phyloP scores from a whole-genome alignment of 2,329 filamentous ascomycete genomes.

The Fusarium sublunatum region DNA sequence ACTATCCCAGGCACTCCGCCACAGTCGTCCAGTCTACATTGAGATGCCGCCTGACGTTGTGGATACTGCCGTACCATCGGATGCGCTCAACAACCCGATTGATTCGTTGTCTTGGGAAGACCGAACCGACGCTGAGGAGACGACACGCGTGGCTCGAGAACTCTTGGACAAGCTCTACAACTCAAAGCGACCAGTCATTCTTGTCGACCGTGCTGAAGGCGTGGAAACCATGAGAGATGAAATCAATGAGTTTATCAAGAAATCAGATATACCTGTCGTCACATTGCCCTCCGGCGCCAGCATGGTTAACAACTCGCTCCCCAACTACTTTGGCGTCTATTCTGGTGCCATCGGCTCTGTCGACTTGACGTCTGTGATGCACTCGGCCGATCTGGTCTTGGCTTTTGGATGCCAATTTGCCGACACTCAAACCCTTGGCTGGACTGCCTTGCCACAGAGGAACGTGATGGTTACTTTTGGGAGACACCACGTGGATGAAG shows the following conservation, averaged over 20 bases:
- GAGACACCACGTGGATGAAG: background rate
- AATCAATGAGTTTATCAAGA: background rate
- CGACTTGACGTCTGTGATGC: background rate
- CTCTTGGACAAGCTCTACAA: background rate
- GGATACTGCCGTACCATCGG: background rate
- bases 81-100: background rate
- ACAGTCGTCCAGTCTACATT: constrained; percentile 15
- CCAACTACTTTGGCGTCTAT: constrained; percentile 20
- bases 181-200: background rate
- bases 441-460: background rate
- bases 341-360: background rate
- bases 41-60: constrained; percentile 11
- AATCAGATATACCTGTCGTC: background rate
- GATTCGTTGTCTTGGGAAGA: too few species aligned
- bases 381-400: constrained; percentile 17
- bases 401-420: constrained; percentile 21
- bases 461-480: background rate
- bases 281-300: constrained; percentile 1
- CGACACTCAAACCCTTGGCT: constrained; percentile 30
- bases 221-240: background rate
- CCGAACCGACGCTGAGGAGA: background rate
- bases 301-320: constrained; percentile 4
- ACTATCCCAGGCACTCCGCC: background rate
- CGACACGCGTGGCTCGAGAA: too few species aligned
- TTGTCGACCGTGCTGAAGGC: background rate